Evolutionary conservation across 306 rosid species (phyloP).

Genomic region (Vigna radiata): DNA sequence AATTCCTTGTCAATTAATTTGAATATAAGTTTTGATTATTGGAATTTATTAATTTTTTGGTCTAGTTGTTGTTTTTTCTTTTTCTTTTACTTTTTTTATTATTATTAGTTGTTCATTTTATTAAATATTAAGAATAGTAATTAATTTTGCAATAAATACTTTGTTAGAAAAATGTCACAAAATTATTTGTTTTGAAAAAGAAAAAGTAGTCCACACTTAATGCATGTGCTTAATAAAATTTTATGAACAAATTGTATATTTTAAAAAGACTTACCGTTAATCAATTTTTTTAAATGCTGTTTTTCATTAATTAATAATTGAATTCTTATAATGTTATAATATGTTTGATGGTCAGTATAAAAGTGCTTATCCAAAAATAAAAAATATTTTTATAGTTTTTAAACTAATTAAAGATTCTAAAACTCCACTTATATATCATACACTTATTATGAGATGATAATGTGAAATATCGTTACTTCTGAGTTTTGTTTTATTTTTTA

Average conservation of each 20-base stretch:
- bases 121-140: neutral
- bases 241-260: neutral
- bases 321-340: neutral
- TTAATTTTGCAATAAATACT: neutral
- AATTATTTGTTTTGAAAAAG: too few species aligned
- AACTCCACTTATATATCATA: neutral
- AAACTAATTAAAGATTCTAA: neutral
- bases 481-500: too few species aligned
- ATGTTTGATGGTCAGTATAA: neutral
- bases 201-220: too few species aligned
- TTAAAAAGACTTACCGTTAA: neutral
- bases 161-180: too few species aligned
- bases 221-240: too few species aligned
- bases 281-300: neutral
- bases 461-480: too few species aligned
- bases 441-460: neutral
- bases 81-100: too few species aligned
- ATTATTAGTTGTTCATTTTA: too few species aligned
- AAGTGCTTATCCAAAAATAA: neutral
- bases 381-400: neutral
- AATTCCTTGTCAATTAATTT: neutral
- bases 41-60: neutral
- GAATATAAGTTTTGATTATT: neutral
- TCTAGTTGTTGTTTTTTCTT: too few species aligned
- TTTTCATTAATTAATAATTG: neutral